A percentile compares a stretch with the other conserved stretches of the same genome.
phyloP scores from a whole-genome alignment of 768 basidiomycete species.

The Trametes cinnabarina region DNA sequence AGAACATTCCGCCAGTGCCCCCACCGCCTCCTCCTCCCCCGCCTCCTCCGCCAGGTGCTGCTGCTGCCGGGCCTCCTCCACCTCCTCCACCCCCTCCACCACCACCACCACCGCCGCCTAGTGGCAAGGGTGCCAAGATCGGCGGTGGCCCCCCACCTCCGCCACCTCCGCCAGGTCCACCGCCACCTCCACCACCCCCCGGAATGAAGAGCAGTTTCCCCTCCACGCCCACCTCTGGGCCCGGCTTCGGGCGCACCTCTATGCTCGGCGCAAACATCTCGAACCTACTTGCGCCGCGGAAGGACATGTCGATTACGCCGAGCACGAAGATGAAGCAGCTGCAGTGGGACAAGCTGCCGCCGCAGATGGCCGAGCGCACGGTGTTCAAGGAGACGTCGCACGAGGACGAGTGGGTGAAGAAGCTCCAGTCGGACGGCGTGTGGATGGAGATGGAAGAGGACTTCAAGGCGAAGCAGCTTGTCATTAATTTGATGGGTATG shows the following conservation, averaged over 20 bases:
- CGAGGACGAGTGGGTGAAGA: slow-evolving; percentile 78
- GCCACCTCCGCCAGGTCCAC: slow-evolving; percentile 38
- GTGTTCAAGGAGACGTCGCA: slow-evolving; percentile 77
- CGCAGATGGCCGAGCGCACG: slow-evolving; percentile 80
- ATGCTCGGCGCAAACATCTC: slow-evolving; percentile 58
- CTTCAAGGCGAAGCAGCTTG: slow-evolving; percentile 94
- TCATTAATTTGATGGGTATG: slow-evolving; percentile 84
- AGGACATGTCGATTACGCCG: slow-evolving; percentile 83
- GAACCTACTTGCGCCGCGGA: slow-evolving; percentile 61
- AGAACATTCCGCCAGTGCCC: slow-evolving; percentile 23
- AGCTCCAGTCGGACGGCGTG: slow-evolving; percentile 80
- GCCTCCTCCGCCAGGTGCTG: slow-evolving; percentile 28
- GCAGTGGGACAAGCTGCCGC: slow-evolving; percentile 98
- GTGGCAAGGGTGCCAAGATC: slow-evolving; percentile 14
- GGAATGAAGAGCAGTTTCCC: slow-evolving; percentile 28
- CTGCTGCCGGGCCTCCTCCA: slow-evolving; percentile 26
- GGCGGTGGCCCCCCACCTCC: slow-evolving; percentile 34
- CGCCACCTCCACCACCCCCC: slow-evolving; percentile 39
- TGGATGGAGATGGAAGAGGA: slow-evolving; percentile 98
- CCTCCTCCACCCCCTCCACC: slow-evolving; percentile 33
- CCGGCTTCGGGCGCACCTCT: slow-evolving; percentile 56
- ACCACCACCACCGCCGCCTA: slow-evolving; percentile 33
- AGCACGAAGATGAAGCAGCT: slow-evolving; percentile 95
- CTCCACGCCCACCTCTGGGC: slow-evolving; percentile 38
- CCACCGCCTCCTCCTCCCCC: slow-evolving; percentile 33